Base-by-base conservation (phyloP, 306 rosid species). In the Prunus dulcis region DNA sequence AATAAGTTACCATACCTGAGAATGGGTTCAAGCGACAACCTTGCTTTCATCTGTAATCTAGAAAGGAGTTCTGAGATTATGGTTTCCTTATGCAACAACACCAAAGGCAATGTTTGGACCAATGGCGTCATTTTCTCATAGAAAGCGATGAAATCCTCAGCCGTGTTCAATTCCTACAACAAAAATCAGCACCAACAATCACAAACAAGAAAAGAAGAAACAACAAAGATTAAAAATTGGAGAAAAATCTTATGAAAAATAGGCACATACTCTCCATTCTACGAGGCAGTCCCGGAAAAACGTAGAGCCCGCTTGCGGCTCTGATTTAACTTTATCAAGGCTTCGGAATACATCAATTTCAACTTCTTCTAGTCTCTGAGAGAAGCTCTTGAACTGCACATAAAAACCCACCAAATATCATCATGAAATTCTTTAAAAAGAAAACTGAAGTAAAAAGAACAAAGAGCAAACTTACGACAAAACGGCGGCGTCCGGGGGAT, bases 21-120 rank as follows among this genome's bases (percentile, higher is more conserved):
- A 82, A 92, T 85, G 4, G 98, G 90, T 74, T 94, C 96, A 52
- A 92, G 76, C 3, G 98, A 94, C 64, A 94, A 87, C 87, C 96
- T 92, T 56, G 97, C 96, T 77, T 86, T 85, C 27, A 89, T 83
- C 28, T 88, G 84, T 82, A 94, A 86, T 80, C 91, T 86, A 7
- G 89, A 89, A 80, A 92, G 84, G 64, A 94, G 95, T 34, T 84
- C 80, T 27, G 89, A 74, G 63, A 92, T 73, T 69, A 94, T 84
- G 38, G 83, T 72, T 73, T 92, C 91, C 87, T 88, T 92, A 76
- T 90, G 98, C 84, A 91, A 81, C 67, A 92, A 75, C 70, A 94
- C 88, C 83, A 89, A 71, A 32, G 95, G 91, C 74, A 92, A 75
- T 74, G 97, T 87, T 83, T 89, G 97, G 38, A 85, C 93, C 57